Base-by-base conservation (phyloP, 768 basidiomycete species). In the Tephrocybe sp. region DNA sequence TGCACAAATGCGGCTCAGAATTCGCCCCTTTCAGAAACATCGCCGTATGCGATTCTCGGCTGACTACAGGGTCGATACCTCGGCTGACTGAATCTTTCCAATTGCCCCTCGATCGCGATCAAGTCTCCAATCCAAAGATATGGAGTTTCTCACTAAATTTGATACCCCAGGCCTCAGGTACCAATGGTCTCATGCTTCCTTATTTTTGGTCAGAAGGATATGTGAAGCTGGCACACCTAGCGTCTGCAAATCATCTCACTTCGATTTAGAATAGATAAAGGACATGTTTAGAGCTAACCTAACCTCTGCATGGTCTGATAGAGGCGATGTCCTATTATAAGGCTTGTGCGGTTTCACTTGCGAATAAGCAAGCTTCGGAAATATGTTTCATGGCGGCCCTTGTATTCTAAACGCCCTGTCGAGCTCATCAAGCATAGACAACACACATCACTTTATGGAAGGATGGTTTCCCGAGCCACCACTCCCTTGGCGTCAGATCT, bases 11-110 rank as follows among this genome's bases (percentile, higher is more conserved):
- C 32, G 40, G 45, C 42, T 54, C 46, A 38, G 28, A 40, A 32
- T 41, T 55, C 54, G 53, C 56, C 61, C 61, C 61, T 63, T 62
- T 58, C 57, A 62, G 65, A 60, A 51, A 56, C 37, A 59, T 58
- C 30, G 51, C 56, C 56, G 55, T 55, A n/a, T 26, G 52, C 55
- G 49, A 57, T 49, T 48, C 38, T 54, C 45, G 50, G 56, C 62
- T 50, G n/a, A 12, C 17, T 34, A 6, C 36, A 58, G 57, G 61
- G 58, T 57, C 56, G 52, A 44, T 57, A 63, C 56, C 57, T 60
- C 64, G 60, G 67, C 59, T 66, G 64, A 68, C 61, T 65, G 64
- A 61, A 66, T 68, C 64, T 65, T 63, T 64, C 65, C 54, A 60
- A 18, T 34, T 14, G 46, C 45, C 48, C 48, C 53, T 59, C 58